Base-by-base conservation (phyloP, 176 grass and related monocot genomes). In the Carex myosuroides region DNA sequence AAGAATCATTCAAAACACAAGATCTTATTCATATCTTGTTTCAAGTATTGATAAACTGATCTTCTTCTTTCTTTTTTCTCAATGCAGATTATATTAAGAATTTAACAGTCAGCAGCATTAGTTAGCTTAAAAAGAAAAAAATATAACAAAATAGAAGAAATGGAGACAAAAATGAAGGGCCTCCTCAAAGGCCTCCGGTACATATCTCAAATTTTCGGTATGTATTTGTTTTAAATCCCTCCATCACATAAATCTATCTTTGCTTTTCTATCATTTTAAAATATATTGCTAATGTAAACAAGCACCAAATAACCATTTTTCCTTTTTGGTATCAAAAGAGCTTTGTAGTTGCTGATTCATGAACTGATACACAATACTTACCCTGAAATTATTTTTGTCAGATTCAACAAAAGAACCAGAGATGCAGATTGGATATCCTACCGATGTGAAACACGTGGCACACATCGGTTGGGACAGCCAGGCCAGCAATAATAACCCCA, bases 391-490 rank as follows among this genome's bases (percentile, higher is more conserved):
- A 29, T 35, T 18, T 10, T 20, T 76, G 39, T 24, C 85, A 91
- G 92, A 97, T 4, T 62, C 84, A 85, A 57, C 84, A 83, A 64
- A 64, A 81, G 94, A 97, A 81, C 88, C 85, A 79, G 88, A 94
- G 90, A 97, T 97, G 90, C 83, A 97, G 83, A 97, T 97, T 72
- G 94, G 94, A 58, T 70, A 80, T 35, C 94, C 94, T 63, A 97
- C 94, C 46, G 94, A 97, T 24, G 94, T 97, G n/a, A 94, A 97
- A 89, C 94, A 97, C 85, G 92, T 97, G 76, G 92, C 94, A 35
- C 94, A 97, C 83, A 92, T 97, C 54, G 94, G 94, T 84, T 97
- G 92, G 92, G 94, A 97, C 83, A 89, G 83, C 83, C 88, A 86
- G 82, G 80, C 64, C 61, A 86, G 72, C 85, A 88, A 80, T 80